A percentile compares a stretch with the other conserved stretches of the same genome.
Evolutionary conservation across 768 basidiomycete genomes (phyloP).

Genomic region (Daedaleopsis nitida): DNA sequence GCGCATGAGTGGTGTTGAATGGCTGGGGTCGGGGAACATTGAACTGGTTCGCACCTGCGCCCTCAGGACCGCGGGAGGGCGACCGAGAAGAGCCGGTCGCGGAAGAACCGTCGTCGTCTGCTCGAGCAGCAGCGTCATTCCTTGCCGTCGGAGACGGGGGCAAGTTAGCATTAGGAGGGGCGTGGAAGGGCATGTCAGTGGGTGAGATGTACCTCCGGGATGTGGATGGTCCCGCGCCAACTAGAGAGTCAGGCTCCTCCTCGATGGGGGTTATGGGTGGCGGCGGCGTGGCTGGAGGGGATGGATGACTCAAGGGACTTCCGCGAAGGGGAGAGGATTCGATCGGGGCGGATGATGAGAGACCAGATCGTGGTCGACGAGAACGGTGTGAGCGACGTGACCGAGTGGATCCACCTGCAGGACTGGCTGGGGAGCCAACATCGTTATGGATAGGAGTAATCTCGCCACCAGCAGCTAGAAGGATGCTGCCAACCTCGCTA

Average conservation of each 20-base stretch:
- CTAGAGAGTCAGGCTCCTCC: conserved; percentile 52
- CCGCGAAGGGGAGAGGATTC: conserved; percentile 70
- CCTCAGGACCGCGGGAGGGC: conserved; percentile 45
- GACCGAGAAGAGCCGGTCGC: conserved; percentile 47
- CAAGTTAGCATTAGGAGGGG: conserved; percentile 48
- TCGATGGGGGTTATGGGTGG: conserved; percentile 81
- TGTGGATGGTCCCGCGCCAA: conserved; percentile 51
- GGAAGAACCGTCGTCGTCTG: conserved; percentile 31
- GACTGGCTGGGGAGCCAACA: conserved; percentile 42
- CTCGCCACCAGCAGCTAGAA: conserved; percentile 83
- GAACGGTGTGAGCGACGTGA: conserved; percentile 64
- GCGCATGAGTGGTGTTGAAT: conserved; percentile 32
- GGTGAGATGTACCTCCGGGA: conserved; percentile 59
- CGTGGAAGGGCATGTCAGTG: conserved; percentile 64
- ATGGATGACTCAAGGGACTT: conserved; percentile 43
- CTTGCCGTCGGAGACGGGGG: conserved; percentile 43
- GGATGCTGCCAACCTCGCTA: conserved; percentile 92
- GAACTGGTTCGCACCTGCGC: conserved; percentile 86
- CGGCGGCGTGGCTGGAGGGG: conserved; percentile 51
- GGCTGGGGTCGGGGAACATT: conserved; percentile 67
- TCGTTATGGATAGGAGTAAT: conserved; percentile 33
- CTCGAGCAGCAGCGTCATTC: conserved; percentile 29
- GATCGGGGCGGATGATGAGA: conserved; percentile 42
- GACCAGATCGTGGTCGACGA: conserved; percentile 50
- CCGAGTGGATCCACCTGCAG: conserved; percentile 50